Evolutionary conservation across 305 asterid genomes (phyloP).

Genomic region (Andrographis paniculata): DNA sequence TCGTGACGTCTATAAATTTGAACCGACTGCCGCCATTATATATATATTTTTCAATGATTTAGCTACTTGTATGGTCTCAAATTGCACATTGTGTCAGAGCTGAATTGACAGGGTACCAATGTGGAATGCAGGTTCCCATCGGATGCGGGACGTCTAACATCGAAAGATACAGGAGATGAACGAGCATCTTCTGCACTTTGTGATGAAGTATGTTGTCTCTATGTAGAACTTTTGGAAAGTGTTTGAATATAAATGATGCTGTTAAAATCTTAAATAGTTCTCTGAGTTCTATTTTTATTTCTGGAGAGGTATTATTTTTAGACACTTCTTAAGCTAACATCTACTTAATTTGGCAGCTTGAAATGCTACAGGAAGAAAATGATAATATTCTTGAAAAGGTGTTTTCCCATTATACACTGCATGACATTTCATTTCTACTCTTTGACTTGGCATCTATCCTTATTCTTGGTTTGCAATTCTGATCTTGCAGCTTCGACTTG

Average conservation of each 20-base stretch:
- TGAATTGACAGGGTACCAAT: conserved; percentile 6
- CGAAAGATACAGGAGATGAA: conserved; percentile 51
- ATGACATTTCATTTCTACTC: conserved; percentile 16
- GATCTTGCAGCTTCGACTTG: conserved; percentile 60
- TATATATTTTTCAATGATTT: not conserved
- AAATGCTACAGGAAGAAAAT: conserved; percentile 93
- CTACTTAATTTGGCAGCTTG: conserved; percentile 55
- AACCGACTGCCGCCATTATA: too few relatives aligned
- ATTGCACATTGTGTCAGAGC: not conserved
- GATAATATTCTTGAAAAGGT: conserved; percentile 83
- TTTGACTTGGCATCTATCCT: conserved; percentile 16
- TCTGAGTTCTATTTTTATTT: not conserved
- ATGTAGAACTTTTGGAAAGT: conserved; percentile 1
- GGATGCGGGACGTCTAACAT: conserved; percentile 45
- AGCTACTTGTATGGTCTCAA: too few relatives aligned
- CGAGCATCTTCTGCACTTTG: conserved; percentile 74
- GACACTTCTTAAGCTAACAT: conserved; percentile 24
- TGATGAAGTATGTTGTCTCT: conserved; percentile 56
- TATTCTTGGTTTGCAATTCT: conserved; percentile 20
- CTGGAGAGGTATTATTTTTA: conserved; percentile 8
- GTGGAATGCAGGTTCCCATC: conserved; percentile 68
- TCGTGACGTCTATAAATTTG: too few relatives aligned
- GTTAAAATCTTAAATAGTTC: conserved; percentile 11
- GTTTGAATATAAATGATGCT: conserved; percentile 13
- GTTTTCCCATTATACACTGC: conserved; percentile 11